Conservation (phyloP, 306 rosid species). For the Clitoria ternatea region DNA sequence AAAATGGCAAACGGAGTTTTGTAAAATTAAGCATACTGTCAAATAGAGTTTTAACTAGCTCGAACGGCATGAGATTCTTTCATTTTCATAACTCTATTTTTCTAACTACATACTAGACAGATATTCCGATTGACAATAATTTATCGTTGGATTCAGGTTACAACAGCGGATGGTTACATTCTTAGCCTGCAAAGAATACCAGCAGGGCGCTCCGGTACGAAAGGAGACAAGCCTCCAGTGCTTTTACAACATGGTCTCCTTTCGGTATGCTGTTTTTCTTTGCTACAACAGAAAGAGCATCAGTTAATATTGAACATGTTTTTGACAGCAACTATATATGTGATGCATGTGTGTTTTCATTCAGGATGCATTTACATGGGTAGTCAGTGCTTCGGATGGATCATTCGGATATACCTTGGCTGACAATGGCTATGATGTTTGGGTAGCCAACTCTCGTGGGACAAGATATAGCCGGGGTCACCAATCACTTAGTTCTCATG, state of each 20-base stretch:
- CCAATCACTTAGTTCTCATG: conserved; percentile 34
- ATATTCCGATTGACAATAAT: too few relatives aligned
- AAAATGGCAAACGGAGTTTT: too few relatives aligned
- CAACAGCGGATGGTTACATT: conserved; percentile 59
- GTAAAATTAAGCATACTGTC: too few relatives aligned
- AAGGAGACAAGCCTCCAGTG: conserved; percentile 41
- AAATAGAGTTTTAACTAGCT: too few relatives aligned
- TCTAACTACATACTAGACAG: too few relatives aligned
- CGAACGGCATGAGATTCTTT: too few relatives aligned
- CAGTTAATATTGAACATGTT: too few relatives aligned
- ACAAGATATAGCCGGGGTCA: conserved; percentile 50
- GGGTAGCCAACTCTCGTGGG: conserved; percentile 66
- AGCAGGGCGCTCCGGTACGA: conserved; percentile 18
- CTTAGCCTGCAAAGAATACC: conserved; percentile 63
- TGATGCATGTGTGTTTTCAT: background rate
- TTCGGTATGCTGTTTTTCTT: conserved; percentile 27
- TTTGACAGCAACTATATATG: too few relatives aligned
- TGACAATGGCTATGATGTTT: conserved; percentile 63
- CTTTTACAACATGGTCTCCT: conserved; percentile 61
- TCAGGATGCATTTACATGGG: conserved; percentile 39
- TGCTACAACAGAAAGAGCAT: too few relatives aligned
- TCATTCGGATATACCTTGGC: conserved; percentile 59
- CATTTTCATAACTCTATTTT: too few relatives aligned
- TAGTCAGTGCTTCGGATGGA: conserved; percentile 46
- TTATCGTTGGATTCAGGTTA: conserved; percentile 31